Evolutionary conservation across 2,329 filamentous ascomycete species (phyloP), one percentile per base, ranked within the genome.

Genomic region (Tolypocladium nubicola): DNA sequence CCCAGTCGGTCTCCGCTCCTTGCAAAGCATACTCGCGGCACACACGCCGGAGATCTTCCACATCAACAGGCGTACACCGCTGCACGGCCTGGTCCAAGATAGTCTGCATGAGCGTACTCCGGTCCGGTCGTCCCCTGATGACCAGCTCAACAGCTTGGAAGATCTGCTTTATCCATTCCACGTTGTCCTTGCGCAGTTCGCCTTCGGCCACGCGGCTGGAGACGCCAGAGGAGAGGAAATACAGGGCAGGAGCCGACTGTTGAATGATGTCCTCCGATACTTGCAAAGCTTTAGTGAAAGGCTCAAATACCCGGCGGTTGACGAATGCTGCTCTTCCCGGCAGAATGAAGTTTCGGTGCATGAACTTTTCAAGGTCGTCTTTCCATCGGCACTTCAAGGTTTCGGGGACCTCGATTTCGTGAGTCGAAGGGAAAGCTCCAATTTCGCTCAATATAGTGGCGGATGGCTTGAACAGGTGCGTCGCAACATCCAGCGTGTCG

Each of bases 311-410:
- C 43, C 71, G 70, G 26, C 70, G 71, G 57, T 72, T 75, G 19
- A 79, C 60, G 57, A 79, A 84, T 1, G 70, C 68, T 1, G 76
- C 72, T 57, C 78, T 75, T 1, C 78, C 76, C 0, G 81, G 80
- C 2, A 80, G 71, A 52, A 83, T 74, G 57, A 84, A 69, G 61
- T 76, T 79, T 38, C 73, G 73, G 50, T 75, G 75, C 62, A 83
- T 69, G 53, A 84, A 79, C 2, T 66, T 71, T 54, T 76, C 73
- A 1, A 84, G 66, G 49, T 78, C 76, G 4, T 65, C 64, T 1
- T 69, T 66, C 82, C 81, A 84, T 62, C 58, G 63, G 47, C 61
- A 52, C 39, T 60, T 61, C 55, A 70, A 39, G 55, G 49, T 14
- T 50, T 68, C 64, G 26, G 50, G 55, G 37, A 26, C 47, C 65